Evolutionary conservation across 805 yeast species (phyloP).

Genomic region (Candida ponderosae): DNA sequence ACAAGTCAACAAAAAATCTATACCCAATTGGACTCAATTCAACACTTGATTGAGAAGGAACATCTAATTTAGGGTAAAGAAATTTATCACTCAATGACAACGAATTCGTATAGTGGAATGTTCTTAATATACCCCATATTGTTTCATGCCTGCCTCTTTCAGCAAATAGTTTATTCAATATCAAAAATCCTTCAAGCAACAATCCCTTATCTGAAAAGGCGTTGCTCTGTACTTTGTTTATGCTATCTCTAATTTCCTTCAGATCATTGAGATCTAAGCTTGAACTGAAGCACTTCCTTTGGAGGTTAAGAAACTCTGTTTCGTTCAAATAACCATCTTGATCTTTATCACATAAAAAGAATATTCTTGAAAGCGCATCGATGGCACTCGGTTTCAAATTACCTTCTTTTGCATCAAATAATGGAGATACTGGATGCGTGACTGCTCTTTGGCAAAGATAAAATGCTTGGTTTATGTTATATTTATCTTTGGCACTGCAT

Average conservation of each 20-base stretch:
- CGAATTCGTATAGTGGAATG: conserved; percentile 89
- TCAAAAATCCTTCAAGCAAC: conserved; percentile 66
- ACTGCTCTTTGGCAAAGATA: conserved; percentile 91
- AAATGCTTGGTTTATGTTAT: conserved; percentile 85
- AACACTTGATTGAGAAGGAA: conserved; percentile 68
- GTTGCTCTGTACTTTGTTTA: conserved; percentile 22
- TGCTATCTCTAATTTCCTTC: conserved; percentile 31
- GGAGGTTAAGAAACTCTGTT: conserved; percentile 62
- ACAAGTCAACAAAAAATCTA: conserved; percentile 83
- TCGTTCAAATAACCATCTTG: conserved; percentile 80
- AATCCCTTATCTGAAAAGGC: conserved; percentile 43
- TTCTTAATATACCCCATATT: conserved; percentile 87
- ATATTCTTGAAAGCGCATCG: conserved; percentile 71
- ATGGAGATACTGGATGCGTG: conserved; percentile 86
- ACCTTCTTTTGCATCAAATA: conserved; percentile 88
- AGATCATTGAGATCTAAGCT: conserved; percentile 43
- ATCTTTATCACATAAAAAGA: conserved; percentile 79
- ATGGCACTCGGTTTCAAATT: conserved; percentile 69
- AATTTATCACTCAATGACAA: conserved; percentile 74
- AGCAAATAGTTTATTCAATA: conserved; percentile 74
- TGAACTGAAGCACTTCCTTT: conserved; percentile 66
- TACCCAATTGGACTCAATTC: conserved; percentile 92
- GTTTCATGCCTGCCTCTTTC: conserved; percentile 95
- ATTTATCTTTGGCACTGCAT: conserved; percentile 76
- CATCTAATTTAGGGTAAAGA: conserved; percentile 72